Evolutionary conservation across 345 rosid genomes (phyloP), one percentile per base, ranked within the genome.

Genomic region (Syzygium aromaticum): DNA sequence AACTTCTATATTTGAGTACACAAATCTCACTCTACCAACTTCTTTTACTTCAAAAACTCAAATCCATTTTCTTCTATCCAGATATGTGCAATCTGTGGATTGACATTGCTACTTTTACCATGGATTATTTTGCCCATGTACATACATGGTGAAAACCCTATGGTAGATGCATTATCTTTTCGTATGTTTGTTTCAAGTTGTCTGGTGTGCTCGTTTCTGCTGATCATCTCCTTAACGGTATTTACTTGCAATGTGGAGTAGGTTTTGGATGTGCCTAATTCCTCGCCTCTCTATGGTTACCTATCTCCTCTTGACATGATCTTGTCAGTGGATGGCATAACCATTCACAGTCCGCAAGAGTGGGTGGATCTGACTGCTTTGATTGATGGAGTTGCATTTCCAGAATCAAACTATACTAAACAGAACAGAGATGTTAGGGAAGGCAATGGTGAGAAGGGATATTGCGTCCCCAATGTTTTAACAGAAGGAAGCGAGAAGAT

Each of bases 221-320:
- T 14, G 51, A 5, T 77, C 56, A 84, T 87, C 78, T 52, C 77
- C n/a, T 52, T 19, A 30, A 38, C 84, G 53, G 73, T 87, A 11
- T 64, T 59, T 27, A 38, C 78, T 88, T 84, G 23, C 56, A 53
- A 30, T 82, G 49, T 88, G 89, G 53, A 59, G 88, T 87, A 97
- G 99, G 95, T 96, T 88, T 86, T 96, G 88, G 94, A 93, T 85
- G 93, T 98, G 85, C 95, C 94, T 87, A 88, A 92, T 63, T 30
- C 91, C 8, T 96, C 98, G 1, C 94, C 97, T 49, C 91, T 98
- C 92, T 93, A 91, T 46, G 95, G 96, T 73, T 94, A 94, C 88
- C 90, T 98, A 90, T 95, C 96, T 88, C 92, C 95, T 51, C 96
- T 95, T 12, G 98, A 98, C 95, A 90, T 90, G 30, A 93, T 98